phyloP scores from a whole-genome alignment of 768 basidiomycete genomes.

The Leucosporidium scottii region DNA sequence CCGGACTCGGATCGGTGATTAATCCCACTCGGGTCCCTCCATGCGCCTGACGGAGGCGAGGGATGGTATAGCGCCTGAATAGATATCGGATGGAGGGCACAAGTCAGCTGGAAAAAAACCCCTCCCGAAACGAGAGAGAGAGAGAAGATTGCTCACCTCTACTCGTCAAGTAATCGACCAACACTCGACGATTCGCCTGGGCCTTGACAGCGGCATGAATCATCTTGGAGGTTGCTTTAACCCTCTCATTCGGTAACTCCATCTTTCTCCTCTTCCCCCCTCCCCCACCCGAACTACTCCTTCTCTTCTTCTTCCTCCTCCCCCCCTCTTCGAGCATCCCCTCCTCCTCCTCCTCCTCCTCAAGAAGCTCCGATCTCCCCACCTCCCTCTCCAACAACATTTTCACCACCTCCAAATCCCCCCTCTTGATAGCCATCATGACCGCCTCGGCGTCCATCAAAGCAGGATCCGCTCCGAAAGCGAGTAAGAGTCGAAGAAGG shows the following conservation, averaged over 20 bases:
- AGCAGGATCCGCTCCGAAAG: conserved; percentile 62
- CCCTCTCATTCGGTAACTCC: conserved; percentile 36
- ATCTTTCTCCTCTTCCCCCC: conserved; percentile 45
- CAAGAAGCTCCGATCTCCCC: conserved; percentile 22
- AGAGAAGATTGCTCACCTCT: conserved; percentile 42
- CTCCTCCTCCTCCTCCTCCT: conserved; percentile 25
- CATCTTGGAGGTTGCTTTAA: conserved; percentile 45
- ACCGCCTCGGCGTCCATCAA: conserved; percentile 61
- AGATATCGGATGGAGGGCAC: too few relatives aligned
- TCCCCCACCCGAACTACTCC: conserved; percentile 5
- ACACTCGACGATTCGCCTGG: conserved; percentile 57
- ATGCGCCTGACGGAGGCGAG: too few relatives aligned
- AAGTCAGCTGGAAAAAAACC: too few relatives aligned
- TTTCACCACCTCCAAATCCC: conserved; percentile 61
- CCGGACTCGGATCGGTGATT: too few relatives aligned
- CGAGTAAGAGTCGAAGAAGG: conserved; percentile 64
- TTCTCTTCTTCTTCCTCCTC: conserved; percentile 21
- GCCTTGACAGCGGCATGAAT: conserved; percentile 59
- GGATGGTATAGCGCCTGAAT: too few relatives aligned
- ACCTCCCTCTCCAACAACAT: conserved; percentile 63
- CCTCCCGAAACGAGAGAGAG: too few relatives aligned
- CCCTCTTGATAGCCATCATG: conserved; percentile 64
- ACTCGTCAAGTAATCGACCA: conserved; percentile 60
- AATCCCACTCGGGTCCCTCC: too few relatives aligned
- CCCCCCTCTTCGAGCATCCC: not conserved